Evolutionary conservation across 768 basidiomycete species (phyloP).

Genomic region (Amanita molliuscula): DNA sequence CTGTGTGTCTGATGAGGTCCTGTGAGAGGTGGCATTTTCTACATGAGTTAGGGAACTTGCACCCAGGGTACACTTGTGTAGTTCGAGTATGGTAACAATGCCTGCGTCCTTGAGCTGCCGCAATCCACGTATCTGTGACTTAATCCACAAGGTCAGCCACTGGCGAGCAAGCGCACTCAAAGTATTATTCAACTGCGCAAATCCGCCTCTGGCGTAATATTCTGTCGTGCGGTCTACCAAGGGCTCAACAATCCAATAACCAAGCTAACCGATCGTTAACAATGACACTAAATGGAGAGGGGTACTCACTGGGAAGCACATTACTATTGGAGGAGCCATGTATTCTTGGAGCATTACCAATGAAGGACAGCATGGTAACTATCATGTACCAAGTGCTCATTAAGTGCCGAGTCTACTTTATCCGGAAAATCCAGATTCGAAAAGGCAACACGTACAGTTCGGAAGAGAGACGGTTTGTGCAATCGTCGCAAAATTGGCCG

Average conservation of each 20-base stretch:
- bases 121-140: constrained; percentile 51
- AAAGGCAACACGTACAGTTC: too few species aligned
- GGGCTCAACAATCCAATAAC: constrained; percentile 74
- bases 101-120: constrained; percentile 48
- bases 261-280: constrained; percentile 35
- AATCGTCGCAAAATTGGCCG: too few species aligned
- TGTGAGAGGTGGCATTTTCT: not conserved
- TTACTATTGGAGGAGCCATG: constrained; percentile 66
- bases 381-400: constrained; percentile 51
- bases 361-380: too few species aligned
- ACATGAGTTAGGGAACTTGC: constrained; percentile 34
- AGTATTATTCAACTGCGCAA: constrained; percentile 45
- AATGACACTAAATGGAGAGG: not conserved
- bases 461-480: too few species aligned
- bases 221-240: constrained; percentile 55
- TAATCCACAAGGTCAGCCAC: not conserved
- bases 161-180: not conserved
- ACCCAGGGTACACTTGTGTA: constrained; percentile 70
- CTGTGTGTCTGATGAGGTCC: constrained; percentile 42
- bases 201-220: constrained; percentile 61
- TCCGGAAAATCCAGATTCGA: too few species aligned
- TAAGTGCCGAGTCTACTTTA: constrained; percentile 22
- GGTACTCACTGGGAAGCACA: constrained; percentile 53
- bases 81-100: constrained; percentile 54
- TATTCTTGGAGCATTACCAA: constrained; percentile 27